A percentile compares a stretch with the other conserved stretches of the same genome.
Evolutionary conservation across 2,329 filamentous ascomycete species (phyloP).

Genomic region (Diplodia scrobiculata): DNA sequence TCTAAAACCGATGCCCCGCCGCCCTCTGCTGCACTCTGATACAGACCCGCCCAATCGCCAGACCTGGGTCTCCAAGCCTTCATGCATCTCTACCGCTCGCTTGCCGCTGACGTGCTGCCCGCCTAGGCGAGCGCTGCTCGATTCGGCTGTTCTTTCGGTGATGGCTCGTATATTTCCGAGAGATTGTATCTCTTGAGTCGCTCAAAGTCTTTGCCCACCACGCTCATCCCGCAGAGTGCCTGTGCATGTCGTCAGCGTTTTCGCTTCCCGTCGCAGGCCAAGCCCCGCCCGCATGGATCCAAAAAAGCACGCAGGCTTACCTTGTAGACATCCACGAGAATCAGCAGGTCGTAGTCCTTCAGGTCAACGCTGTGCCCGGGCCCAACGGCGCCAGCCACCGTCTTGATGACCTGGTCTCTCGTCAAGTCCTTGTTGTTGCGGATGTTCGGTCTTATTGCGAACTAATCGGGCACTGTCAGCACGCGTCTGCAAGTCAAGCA

Average conservation of each 20-base stretch:
- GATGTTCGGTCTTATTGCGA: constrained; percentile 79
- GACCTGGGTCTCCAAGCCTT: neutral
- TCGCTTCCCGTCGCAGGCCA: constrained; percentile 14
- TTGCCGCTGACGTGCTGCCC: neutral
- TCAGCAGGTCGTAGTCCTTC: constrained; percentile 73
- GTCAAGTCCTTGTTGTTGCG: constrained; percentile 71
- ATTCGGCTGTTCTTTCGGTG: constrained; percentile 39
- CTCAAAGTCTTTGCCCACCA: constrained; percentile 74
- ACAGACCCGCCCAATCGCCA: constrained; percentile 4
- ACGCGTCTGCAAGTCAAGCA: constrained; percentile 1
- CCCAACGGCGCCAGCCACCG: constrained; percentile 67
- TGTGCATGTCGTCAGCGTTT: constrained; percentile 43
- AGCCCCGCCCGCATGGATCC: neutral
- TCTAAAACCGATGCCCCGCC: constrained; percentile 9
- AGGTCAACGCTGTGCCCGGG: constrained; percentile 74
- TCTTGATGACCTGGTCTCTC: constrained; percentile 69
- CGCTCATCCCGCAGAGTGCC: constrained; percentile 76
- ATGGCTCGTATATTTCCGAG: constrained; percentile 67
- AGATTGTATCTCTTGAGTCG: constrained; percentile 76
- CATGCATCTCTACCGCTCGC: constrained; percentile 7
- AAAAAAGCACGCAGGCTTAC: constrained; percentile 51
- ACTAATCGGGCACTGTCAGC: constrained; percentile 54
- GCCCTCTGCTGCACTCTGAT: constrained; percentile 13
- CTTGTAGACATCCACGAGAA: constrained; percentile 79
- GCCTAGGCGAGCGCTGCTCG: constrained; percentile 26